phyloP scores from a whole-genome alignment of 2,329 filamentous ascomycete species.

The Teratosphaeria zuluensis region DNA sequence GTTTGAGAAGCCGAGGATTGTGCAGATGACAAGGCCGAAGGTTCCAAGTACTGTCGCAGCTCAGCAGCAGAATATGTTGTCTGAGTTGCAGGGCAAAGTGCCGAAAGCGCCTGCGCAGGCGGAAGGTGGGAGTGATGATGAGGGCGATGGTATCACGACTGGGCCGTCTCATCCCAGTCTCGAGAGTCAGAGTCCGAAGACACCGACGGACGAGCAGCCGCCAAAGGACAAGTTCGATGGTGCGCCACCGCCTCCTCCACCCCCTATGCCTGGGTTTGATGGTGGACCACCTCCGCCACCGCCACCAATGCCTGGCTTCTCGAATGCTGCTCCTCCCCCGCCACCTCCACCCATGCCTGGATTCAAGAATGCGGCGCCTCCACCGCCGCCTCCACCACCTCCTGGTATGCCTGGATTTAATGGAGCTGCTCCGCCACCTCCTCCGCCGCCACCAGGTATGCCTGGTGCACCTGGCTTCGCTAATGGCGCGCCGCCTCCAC shows the following conservation, averaged over 20 bases:
- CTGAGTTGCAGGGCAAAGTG: constrained; percentile 65
- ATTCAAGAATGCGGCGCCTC: constrained; percentile 29
- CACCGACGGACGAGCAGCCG: constrained; percentile 48
- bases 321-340: constrained; percentile 30
- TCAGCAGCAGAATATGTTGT: constrained; percentile 47
- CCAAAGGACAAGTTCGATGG: constrained; percentile 26
- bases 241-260: constrained; percentile 21
- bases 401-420: constrained; percentile 30
- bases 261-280: constrained; percentile 17
- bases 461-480: constrained; percentile 33
- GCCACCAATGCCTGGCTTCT: constrained; percentile 37
- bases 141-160: constrained; percentile 61
- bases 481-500: constrained; percentile 32
- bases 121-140: constrained; percentile 59
- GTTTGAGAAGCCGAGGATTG: constrained; percentile 68
- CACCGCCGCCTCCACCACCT: constrained; percentile 37
- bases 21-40: constrained; percentile 68
- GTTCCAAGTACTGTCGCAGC: constrained; percentile 50
- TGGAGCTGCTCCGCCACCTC: constrained; percentile 34
- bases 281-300: constrained; percentile 36
- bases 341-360: constrained; percentile 37
- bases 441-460: constrained; percentile 39
- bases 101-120: not conserved
- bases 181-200: constrained; percentile 60
- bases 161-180: constrained; percentile 67